Evolutionary conservation across 805 yeast genomes (phyloP), one percentile per base, ranked within the genome.

Genomic region (Saccharomycopsis sp.): DNA sequence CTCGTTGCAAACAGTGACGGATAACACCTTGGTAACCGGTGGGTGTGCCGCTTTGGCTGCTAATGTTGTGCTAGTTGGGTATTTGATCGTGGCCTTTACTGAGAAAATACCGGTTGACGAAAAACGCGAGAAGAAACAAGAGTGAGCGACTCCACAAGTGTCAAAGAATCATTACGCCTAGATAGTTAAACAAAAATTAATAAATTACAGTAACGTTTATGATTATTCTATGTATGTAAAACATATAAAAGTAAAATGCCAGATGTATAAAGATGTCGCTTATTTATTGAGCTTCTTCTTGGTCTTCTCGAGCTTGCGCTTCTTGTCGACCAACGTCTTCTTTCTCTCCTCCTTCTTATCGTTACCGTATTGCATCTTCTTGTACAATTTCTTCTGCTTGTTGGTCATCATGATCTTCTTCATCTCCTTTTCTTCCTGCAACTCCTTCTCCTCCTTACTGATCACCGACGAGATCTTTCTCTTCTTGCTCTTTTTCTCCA

Each of bases 331-430:
- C 60, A 78, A 64, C 68, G 77, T 75, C 52, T 71, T 67, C 70
- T 85, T 83, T 66, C 83, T 78, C 79, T 87, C 85, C 53, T 81
- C 84, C 57, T 89, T 87, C 81, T 89, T 83, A 60, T 85, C 84
- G 66, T 88, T 82, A 59, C 96, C 92, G 71, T 89, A 85, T 75
- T 90, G 94, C 96, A 92, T 89, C 84, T 88, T 88, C 77, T 87
- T 87, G 79, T 94, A 94, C 64, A 91, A 78, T 72, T 89, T 89
- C 79, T 91, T 88, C 76, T 92, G 96, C 74, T 92, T 94, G 77
- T 91, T 91, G 66, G 92, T 81, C 99, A 94, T 92, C 99, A 94
- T 92, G 68, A 91, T 89, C 85, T 84, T 84, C 78, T 89, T 89
- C 76, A 92, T 82, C 64, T 91, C 94, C 75, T 89, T 89, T 71